phyloP scores from a whole-genome alignment of 176 grass and related monocot species.

The Juncus inflexus region DNA sequence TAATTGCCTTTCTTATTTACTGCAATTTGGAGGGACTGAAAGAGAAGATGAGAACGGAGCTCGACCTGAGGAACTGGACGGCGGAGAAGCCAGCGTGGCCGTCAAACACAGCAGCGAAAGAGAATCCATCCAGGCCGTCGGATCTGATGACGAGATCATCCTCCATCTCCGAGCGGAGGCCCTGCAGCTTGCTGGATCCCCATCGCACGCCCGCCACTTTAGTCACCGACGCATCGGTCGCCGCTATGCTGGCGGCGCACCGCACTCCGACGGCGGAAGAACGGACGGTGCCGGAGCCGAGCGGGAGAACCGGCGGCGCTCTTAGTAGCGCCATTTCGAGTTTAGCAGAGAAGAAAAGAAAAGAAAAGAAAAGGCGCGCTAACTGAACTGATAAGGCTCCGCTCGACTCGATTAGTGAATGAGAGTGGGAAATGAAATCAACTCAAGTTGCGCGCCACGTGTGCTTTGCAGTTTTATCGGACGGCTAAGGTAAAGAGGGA shows the following conservation, averaged over 20 bases:
- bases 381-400: constrained; percentile 23
- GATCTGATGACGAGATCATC: constrained; percentile 69
- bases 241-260: constrained; percentile 44
- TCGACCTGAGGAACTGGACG: constrained; percentile 75
- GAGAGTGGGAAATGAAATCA: too few relatives aligned
- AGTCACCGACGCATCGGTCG: constrained; percentile 24
- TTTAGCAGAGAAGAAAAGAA: neutral
- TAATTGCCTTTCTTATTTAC: neutral
- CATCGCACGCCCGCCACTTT: constrained; percentile 56
- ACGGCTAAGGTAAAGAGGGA: neutral
- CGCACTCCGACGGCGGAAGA: constrained; percentile 21
- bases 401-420: too few relatives aligned
- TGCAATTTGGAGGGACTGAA: neutral
- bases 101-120: constrained; percentile 87
- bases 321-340: constrained; percentile 67
- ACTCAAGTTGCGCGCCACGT: too few relatives aligned
- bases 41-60: neutral
- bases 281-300: neutral
- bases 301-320: constrained; percentile 57
- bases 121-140: constrained; percentile 65
- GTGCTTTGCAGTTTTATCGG: neutral
- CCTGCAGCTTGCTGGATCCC: constrained; percentile 86
- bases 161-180: constrained; percentile 88
- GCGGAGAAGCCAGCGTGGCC: constrained; percentile 90
- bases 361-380: neutral